These are phyloP conservation scores for Hyphodiscus sp. DNA, from an alignment of 2,329 filamentous ascomycete genomes.

Conservation along the genomic window DNA sequence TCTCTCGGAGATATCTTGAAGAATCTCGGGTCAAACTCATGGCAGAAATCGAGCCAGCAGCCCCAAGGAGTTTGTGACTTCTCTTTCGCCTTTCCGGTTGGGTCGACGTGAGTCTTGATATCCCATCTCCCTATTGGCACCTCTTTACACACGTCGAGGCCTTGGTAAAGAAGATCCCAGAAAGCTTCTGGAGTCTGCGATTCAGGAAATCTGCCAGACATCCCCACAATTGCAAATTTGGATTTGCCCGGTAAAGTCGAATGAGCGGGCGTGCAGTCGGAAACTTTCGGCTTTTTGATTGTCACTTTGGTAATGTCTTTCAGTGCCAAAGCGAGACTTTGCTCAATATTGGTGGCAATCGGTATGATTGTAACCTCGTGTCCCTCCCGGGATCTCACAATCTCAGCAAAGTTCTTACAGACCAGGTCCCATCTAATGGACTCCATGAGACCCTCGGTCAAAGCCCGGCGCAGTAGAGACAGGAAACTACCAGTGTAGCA, in stretches of 20 bases:
- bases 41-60: slow-evolving; percentile 62
- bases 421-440: no score
- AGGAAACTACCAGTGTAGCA: no score
- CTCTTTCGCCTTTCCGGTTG: slow-evolving; percentile 65
- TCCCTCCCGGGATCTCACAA: no score
- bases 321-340: no score
- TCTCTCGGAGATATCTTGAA: slow-evolving; percentile 81
- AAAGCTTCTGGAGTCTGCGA: slow-evolving; percentile 58
- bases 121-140: slow-evolving; percentile 62
- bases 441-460: no score
- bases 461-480: no score
- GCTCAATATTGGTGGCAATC: no score
- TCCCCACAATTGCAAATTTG: slow-evolving; percentile 79
- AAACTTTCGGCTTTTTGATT: no score
- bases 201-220: slow-evolving; percentile 69
- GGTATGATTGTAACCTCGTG: no score
- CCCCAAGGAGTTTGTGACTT: slow-evolving; percentile 66
- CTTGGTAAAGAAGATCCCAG: slow-evolving; percentile 69
- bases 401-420: no score
- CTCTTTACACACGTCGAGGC: slow-evolving; percentile 59
- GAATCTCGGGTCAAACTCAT: slow-evolving; percentile 69
- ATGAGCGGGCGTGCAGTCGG: no score
- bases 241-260: slow-evolving; percentile 32
- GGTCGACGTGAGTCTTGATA: slow-evolving; percentile 61
- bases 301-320: no score